Evolutionary conservation across 2,329 filamentous ascomycete genomes (phyloP), one percentile per base, ranked within the genome.

Genomic region (Amauroascus niger): DNA sequence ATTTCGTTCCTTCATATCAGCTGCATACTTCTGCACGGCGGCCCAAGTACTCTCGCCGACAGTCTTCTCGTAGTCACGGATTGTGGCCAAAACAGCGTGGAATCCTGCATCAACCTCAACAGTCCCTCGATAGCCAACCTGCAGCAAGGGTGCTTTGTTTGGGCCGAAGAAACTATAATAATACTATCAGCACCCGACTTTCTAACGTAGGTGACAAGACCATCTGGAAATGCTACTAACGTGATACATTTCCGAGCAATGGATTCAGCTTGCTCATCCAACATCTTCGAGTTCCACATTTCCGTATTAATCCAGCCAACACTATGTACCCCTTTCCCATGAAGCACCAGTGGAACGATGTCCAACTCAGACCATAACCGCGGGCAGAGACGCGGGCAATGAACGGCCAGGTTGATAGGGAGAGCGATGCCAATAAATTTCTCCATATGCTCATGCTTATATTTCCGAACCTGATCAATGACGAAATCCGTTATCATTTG

Each of bases 231-330:
- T 32, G 18, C 6, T 16, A 70, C 78, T 68, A 69, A 86, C 83
- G 83, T 79, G 57, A 89, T 77, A 65, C 84, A 88, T 72, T 89
- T 90, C 57, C 87, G 77, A 1, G 83, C 84, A 79, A 90, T 86
- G 0, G 84, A 86, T 64, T 91, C 87, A 1, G 87, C 86, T 66
- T 89, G 83, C 65, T 93, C 87, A 61, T 90, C 87, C 3, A 89
- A 76, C n/a, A 76, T 71, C 64, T 81, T 80, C 32, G 71, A 67
- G 44, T 76, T 72, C 75, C 78, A 79, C 57, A 76, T 74, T 40
- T 49, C 56, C 55, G 46, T 13, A 54, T 56, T 46, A 24, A 57
- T 48, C 61, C 69, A 60, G 65, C 54, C 54, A 24, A 61, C 33
- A 60, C 58, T 58, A 53, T 57, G 52, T 6, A 57, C 54, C 1